Percentiles rank a stretch among this genome's conserved stretches.
phyloP scores from a whole-genome alignment of 352 stramenopile genomes.

The Phytophthora agathidicida region DNA sequence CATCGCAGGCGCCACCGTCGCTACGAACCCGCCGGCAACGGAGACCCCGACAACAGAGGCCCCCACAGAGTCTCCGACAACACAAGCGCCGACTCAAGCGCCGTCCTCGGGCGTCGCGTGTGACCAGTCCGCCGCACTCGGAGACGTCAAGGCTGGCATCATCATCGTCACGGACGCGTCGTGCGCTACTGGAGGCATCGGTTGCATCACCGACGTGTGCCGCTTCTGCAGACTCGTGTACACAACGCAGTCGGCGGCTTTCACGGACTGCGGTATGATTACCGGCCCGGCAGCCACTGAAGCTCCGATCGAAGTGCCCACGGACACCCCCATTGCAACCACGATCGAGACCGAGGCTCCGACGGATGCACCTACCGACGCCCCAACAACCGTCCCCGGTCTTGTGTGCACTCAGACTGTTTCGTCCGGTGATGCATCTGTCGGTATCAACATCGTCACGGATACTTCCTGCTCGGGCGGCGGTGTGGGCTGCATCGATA shows the following conservation, averaged over 20 bases:
- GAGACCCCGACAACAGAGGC: background rate
- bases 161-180: constrained; percentile 31
- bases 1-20: constrained; percentile 4
- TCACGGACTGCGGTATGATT: constrained; percentile 30
- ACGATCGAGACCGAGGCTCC: constrained; percentile 1
- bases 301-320: background rate
- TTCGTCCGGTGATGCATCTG: constrained; percentile 30
- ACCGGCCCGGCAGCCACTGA: background rate
- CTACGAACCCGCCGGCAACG: background rate
- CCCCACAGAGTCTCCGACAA: no score
- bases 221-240: constrained; percentile 39
- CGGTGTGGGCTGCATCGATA: constrained; percentile 39
- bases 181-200: constrained; percentile 35
- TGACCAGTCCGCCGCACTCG: constrained; percentile 11
- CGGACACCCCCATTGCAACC: background rate
- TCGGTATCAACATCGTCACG: constrained; percentile 32
- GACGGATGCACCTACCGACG: constrained; percentile 1
- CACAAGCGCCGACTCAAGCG: no score
- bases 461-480: constrained; percentile 34
- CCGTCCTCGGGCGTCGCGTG: constrained; percentile 7
- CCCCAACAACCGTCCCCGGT: background rate
- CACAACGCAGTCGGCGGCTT: constrained; percentile 28
- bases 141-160: constrained; percentile 34
- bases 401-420: constrained; percentile 23
- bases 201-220: constrained; percentile 35